Percentiles rank a stretch among this genome's conserved stretches.
These are phyloP conservation scores for Dactylellina parvicollis DNA, from an alignment of 2,329 filamentous ascomycete species.

Conservation along the genomic window DNA sequence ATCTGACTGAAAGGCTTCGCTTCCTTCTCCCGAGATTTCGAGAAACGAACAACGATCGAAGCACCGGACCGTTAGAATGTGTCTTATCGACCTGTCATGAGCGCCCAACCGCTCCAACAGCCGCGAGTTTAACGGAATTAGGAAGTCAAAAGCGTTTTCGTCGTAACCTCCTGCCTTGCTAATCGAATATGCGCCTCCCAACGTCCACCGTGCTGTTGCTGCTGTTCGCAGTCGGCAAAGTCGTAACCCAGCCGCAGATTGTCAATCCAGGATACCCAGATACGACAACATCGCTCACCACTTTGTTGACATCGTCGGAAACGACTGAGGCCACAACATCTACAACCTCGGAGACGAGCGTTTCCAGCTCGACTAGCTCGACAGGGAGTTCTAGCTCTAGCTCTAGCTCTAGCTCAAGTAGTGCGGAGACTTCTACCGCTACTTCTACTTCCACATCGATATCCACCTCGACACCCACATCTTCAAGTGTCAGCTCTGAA, in stretches of 20 bases:
- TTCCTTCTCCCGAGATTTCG: constrained; percentile 32
- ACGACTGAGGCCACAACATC: constrained; percentile 11
- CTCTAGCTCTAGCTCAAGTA: too few species aligned
- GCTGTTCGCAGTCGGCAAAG: constrained; percentile 27
- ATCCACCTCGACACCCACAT: not conserved
- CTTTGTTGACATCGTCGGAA: not conserved
- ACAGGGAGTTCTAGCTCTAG: too few species aligned
- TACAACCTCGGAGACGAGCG: too few species aligned
- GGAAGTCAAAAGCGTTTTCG: constrained; percentile 17
- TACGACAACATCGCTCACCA: constrained; percentile 1
- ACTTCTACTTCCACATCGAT: not conserved
- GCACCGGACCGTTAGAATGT: constrained; percentile 14
- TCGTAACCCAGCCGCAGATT: constrained; percentile 23
- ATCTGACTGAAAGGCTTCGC: constrained; percentile 24
- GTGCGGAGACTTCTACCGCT: not conserved
- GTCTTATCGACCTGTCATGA: constrained; percentile 21
- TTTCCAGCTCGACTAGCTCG: not conserved
- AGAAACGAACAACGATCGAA: not conserved
- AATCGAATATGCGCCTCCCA: constrained; percentile 38
- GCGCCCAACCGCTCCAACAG: constrained; percentile 32
- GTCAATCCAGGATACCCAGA: constrained; percentile 21
- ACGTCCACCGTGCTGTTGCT: constrained; percentile 30
- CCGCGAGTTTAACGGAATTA: constrained; percentile 6
- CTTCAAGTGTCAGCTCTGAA: not conserved
- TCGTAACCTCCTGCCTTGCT: not conserved